Evolutionary conservation across 2,329 filamentous ascomycete species (phyloP).

Genomic region (Penicillium expansum): DNA sequence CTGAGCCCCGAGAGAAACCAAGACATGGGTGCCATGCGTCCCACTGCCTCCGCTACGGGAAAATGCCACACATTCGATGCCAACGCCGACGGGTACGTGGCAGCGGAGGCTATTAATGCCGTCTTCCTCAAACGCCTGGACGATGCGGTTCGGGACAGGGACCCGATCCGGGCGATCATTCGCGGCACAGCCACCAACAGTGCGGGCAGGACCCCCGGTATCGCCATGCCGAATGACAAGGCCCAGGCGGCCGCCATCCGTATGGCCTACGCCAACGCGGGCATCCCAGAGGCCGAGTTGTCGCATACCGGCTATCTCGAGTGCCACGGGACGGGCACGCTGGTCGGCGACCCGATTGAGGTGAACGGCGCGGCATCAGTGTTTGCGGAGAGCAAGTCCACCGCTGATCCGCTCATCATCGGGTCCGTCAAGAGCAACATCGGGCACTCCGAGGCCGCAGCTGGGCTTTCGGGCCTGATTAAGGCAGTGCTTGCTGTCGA

Average conservation of each 20-base stretch:
- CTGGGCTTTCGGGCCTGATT: neutral
- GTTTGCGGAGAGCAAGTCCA: neutral
- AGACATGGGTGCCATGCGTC: neutral
- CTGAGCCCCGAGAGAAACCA: conserved; percentile 24
- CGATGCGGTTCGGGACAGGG: neutral
- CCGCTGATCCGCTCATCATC: neutral
- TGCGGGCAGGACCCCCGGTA: conserved; percentile 44
- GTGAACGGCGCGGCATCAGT: neutral
- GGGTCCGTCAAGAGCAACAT: neutral
- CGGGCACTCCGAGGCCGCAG: neutral
- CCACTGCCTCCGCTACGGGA: neutral
- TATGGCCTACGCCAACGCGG: conserved; percentile 23
- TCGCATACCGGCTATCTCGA: neutral
- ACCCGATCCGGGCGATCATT: neutral
- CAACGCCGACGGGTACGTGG: neutral
- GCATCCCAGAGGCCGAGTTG: conserved; percentile 2
- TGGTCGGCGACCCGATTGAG: neutral
- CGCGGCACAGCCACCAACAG: conserved; percentile 35
- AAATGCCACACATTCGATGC: neutral
- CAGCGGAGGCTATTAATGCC: neutral
- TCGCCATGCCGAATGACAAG: conserved; percentile 38
- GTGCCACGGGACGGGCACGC: neutral
- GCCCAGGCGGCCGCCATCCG: conserved; percentile 30
- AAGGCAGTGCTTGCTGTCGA: neutral
- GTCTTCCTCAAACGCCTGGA: neutral